phyloP scores from a whole-genome alignment of 345 rosid genomes.

The Boechera stricta region DNA sequence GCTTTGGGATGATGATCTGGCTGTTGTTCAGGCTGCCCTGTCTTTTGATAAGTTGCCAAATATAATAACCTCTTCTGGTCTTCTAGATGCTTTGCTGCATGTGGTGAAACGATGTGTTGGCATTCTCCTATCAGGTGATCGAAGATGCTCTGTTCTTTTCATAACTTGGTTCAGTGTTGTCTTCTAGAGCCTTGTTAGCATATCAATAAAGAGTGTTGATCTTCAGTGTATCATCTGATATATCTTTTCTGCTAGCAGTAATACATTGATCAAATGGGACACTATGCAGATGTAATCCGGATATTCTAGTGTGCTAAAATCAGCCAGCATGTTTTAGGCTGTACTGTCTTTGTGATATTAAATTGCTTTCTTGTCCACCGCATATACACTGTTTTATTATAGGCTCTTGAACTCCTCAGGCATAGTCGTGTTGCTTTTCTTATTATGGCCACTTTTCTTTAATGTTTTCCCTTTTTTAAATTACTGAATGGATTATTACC shows the following conservation, averaged over 20 bases:
- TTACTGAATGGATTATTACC: conserved; percentile 21
- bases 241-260: conserved; percentile 22
- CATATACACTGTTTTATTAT: conserved; percentile 23
- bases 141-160: conserved; percentile 26
- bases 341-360: conserved; percentile 12
- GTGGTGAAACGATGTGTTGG: conserved; percentile 61
- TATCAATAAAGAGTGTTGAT: conserved; percentile 4
- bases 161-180: conserved; percentile 14
- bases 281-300: not conserved
- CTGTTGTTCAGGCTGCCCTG: conserved; percentile 75
- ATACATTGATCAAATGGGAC: conserved; percentile 5
- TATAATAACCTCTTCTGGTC: conserved; percentile 55
- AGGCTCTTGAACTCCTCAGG: not conserved
- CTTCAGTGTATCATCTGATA: conserved; percentile 12
- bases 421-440: conserved; percentile 8
- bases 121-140: conserved; percentile 63
- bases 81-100: conserved; percentile 60
- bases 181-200: conserved; percentile 11
- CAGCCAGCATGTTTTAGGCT: conserved; percentile 22
- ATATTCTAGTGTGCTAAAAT: conserved; percentile 10
- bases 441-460: conserved; percentile 2
- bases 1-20: conserved; percentile 80
- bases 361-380: conserved; percentile 1
- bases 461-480: conserved; percentile 5
- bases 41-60: conserved; percentile 67